phyloP scores from a whole-genome alignment of 768 basidiomycete species.

The Auricularia auricula-judae region DNA sequence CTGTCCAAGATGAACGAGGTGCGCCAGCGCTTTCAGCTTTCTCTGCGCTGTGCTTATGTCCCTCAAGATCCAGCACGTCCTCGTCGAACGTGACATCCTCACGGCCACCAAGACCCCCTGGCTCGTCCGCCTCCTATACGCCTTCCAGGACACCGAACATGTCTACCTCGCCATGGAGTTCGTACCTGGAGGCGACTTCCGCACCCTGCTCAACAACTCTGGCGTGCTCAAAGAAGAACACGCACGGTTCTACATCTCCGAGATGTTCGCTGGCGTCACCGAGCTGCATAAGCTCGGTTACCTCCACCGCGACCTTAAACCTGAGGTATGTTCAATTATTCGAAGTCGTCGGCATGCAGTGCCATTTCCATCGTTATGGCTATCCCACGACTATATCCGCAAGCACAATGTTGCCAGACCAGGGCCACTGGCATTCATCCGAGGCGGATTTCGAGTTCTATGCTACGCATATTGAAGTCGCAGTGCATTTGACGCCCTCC shows the following conservation, averaged over 20 bases:
- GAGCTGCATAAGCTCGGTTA: conserved; percentile 97
- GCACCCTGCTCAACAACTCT: conserved; percentile 94
- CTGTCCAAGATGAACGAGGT: conserved; percentile 98
- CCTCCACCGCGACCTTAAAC: conserved; percentile 96
- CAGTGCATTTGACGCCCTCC: too few species aligned
- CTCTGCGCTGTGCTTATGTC: not conserved
- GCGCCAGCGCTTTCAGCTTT: conserved; percentile 2
- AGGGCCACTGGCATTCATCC: too few species aligned
- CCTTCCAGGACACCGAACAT: conserved; percentile 85
- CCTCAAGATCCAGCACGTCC: conserved; percentile 82
- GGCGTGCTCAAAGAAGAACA: conserved; percentile 97
- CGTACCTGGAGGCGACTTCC: conserved; percentile 96
- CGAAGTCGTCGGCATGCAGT: too few species aligned
- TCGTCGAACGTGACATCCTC: conserved; percentile 94
- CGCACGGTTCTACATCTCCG: conserved; percentile 91
- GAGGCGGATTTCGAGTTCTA: too few species aligned
- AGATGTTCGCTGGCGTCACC: conserved; percentile 93
- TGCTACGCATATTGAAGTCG: too few species aligned
- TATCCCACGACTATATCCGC: too few species aligned
- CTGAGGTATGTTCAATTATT: conserved; percentile 52
- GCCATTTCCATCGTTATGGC: too few species aligned
- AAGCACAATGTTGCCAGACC: too few species aligned
- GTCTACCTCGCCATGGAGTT: conserved; percentile 99
- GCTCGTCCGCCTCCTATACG: conserved; percentile 90
- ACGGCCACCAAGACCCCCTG: conserved; percentile 97